phyloP scores from a whole-genome alignment of 352 stramenopile species.

The Pythium volutum region DNA sequence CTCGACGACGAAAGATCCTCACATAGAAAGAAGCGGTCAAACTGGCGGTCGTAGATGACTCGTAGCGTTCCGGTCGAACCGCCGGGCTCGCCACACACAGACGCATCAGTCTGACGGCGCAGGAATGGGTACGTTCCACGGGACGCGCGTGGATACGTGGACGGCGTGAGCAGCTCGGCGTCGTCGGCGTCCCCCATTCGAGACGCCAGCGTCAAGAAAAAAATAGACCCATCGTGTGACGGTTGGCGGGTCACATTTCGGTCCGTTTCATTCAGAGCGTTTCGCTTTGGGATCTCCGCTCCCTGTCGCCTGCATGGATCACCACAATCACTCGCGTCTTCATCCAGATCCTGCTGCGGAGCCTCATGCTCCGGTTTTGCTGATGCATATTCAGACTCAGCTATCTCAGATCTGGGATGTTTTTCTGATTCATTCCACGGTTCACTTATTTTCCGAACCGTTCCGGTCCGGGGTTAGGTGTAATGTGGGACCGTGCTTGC shows the following conservation, averaged over 20 bases:
- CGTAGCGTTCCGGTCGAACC: neutral
- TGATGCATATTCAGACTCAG: no score
- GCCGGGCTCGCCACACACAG: no score
- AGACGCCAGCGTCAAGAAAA: no score
- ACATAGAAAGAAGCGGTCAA: conserved; percentile 49
- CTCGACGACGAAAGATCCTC: conserved; percentile 12
- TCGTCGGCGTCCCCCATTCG: neutral
- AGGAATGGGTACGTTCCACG: conserved; percentile 1
- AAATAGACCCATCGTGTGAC: neutral
- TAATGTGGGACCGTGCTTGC: neutral
- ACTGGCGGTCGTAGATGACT: conserved; percentile 43
- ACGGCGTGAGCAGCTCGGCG: conserved; percentile 3
- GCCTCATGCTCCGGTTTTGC: no score
- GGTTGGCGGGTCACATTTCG: neutral
- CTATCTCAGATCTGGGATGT: no score
- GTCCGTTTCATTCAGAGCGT: conserved; percentile 5
- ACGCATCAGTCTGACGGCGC: neutral
- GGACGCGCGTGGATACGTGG: neutral
- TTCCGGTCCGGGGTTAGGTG: conserved; percentile 8
- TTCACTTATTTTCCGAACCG: neutral
- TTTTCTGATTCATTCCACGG: neutral
- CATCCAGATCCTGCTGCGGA: no score
- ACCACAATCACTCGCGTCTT: no score
- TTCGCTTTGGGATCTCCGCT: no score
- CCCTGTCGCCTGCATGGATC: no score